Conservation (phyloP, 768 basidiomycete species). For the Leccinum boreale region DNA sequence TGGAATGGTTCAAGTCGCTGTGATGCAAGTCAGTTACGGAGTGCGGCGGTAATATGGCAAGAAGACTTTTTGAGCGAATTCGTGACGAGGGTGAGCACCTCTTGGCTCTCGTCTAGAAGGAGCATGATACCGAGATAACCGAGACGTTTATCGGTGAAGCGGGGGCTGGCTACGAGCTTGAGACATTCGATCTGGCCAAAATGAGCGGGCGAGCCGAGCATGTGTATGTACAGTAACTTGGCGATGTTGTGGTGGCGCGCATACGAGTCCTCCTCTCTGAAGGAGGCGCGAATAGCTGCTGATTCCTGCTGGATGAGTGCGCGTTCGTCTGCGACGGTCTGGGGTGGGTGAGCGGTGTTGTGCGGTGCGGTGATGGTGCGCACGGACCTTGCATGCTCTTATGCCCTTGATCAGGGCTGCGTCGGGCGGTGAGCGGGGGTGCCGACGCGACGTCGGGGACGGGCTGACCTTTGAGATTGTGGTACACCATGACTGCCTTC, state of each 20-base stretch:
- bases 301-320: slow-evolving; percentile 96
- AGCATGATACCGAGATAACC: slow-evolving; percentile 99
- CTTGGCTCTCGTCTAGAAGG: slow-evolving; percentile 94
- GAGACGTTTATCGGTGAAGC: slow-evolving; percentile 93
- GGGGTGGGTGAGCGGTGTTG: slow-evolving; percentile 19
- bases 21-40: slow-evolving; percentile 7
- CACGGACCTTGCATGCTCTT: slow-evolving; percentile 85
- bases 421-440: slow-evolving; percentile 19
- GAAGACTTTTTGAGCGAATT: slow-evolving; percentile 95
- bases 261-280: slow-evolving; percentile 95
- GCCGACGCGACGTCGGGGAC: neutral
- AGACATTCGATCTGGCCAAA: slow-evolving; percentile 99
- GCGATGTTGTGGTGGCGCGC: slow-evolving; percentile 96
- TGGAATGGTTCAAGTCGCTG: slow-evolving; percentile 99
- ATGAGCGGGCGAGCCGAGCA: slow-evolving; percentile 98
- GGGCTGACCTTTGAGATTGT: slow-evolving; percentile 77
- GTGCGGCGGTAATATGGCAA: neutral
- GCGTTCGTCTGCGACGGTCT: slow-evolving; percentile 99
- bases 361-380: slow-evolving; percentile 14
- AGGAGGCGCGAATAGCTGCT: slow-evolving; percentile 93
- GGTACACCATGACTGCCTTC: slow-evolving; percentile 59
- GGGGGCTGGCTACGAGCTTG: slow-evolving; percentile 90
- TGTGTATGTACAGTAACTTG: slow-evolving; percentile 97
- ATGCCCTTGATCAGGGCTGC: slow-evolving; percentile 97
- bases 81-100: slow-evolving; percentile 94